A percentile compares a stretch with the other conserved stretches of the same genome.
phyloP scores from a whole-genome alignment of 768 basidiomycete species.

The Pholiota conissans region DNA sequence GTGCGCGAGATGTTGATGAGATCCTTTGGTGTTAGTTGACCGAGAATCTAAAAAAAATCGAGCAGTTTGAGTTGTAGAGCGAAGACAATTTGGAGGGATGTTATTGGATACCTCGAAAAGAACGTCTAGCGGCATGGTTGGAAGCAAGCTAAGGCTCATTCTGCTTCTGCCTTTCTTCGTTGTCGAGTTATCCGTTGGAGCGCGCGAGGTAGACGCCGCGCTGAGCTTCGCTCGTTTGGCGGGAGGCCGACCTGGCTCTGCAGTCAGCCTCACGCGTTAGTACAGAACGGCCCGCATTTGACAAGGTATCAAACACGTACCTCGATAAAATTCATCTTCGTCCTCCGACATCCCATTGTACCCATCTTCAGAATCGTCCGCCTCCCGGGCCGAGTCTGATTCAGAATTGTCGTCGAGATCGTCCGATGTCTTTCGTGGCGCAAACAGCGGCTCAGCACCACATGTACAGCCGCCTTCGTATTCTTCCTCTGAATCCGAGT shows the following conservation, averaged over 20 bases:
- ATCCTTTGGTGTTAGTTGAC: constrained; percentile 20
- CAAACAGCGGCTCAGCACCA: too few species aligned
- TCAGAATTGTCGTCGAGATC: too few species aligned
- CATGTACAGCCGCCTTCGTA: too few species aligned
- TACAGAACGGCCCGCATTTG: too few species aligned
- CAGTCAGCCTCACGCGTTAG: too few species aligned
- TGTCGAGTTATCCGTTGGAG: not conserved
- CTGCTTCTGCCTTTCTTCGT: not conserved
- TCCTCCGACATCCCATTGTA: not conserved
- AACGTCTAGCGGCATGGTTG: constrained; percentile 27
- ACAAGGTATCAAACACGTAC: too few species aligned
- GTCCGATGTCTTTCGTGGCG: too few species aligned
- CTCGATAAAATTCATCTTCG: not conserved
- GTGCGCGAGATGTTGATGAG: constrained; percentile 26
- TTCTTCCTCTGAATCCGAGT: too few species aligned
- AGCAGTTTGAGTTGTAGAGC: too few species aligned
- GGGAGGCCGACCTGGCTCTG: not conserved
- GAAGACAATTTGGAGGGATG: too few species aligned
- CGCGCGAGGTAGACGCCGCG: not conserved
- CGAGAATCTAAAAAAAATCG: constrained; percentile 21
- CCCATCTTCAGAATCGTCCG: too few species aligned
- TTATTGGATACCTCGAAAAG: constrained; percentile 24
- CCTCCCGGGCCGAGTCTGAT: too few species aligned
- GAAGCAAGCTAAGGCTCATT: constrained; percentile 16
- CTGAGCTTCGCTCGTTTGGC: not conserved